phyloP scores from a whole-genome alignment of 129 eudicot species.

The Ambrosia trifida region DNA sequence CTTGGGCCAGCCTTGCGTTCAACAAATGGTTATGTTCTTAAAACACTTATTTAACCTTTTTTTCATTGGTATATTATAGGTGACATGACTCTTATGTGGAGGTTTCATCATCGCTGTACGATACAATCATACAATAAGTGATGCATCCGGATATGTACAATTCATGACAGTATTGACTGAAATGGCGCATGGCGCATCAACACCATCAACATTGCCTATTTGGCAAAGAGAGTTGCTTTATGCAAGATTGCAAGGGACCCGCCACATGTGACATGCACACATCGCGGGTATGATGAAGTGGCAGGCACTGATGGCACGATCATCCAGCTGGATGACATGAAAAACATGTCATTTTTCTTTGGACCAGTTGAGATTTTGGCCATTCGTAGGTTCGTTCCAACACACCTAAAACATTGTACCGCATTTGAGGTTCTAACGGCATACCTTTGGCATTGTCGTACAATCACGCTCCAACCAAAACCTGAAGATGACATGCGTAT shows the following conservation, averaged over 20 bases:
- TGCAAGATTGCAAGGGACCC: slow-evolving; percentile 55
- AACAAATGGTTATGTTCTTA: too few species aligned
- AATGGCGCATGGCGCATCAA: slow-evolving; percentile 47
- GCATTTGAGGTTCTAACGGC: slow-evolving; percentile 44
- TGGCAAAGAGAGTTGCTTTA: slow-evolving; percentile 58
- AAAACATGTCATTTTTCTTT: slow-evolving; percentile 55
- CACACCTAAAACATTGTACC: slow-evolving; percentile 31
- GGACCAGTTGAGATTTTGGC: slow-evolving; percentile 50
- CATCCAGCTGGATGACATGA: slow-evolving; percentile 44
- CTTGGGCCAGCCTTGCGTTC: too few species aligned
- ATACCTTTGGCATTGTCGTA: slow-evolving; percentile 43
- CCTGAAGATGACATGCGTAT: too few species aligned
- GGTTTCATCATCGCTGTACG: slow-evolving; percentile 61
- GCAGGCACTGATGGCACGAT: slow-evolving; percentile 39
- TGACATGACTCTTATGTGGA: slow-evolving; percentile 48
- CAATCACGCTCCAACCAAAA: too few species aligned
- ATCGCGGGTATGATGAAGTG: slow-evolving; percentile 47
- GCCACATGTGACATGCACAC: slow-evolving; percentile 43
- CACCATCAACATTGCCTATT: slow-evolving; percentile 47
- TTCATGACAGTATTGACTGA: slow-evolving; percentile 55
- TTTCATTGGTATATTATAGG: too few species aligned
- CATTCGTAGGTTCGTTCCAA: slow-evolving; percentile 44
- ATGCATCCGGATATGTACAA: slow-evolving; percentile 46
- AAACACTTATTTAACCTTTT: too few species aligned
- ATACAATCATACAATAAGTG: slow-evolving; percentile 62